Percentiles rank a stretch among this genome's conserved stretches.
Evolutionary conservation across 2,329 filamentous ascomycete genomes (phyloP).

Genomic region (Epichloe uncinata): DNA sequence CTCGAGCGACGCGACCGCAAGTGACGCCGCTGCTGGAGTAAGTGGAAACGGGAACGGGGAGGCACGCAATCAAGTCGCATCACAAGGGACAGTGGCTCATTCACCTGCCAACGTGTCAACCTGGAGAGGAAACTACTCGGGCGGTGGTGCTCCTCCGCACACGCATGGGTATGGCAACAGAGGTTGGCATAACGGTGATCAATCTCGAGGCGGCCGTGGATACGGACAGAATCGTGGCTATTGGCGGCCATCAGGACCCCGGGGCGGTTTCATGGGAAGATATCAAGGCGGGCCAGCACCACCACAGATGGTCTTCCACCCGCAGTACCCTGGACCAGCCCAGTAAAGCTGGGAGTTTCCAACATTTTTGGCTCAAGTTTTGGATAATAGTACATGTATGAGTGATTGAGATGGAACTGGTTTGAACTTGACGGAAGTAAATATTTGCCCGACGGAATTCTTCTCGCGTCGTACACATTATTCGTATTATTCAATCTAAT

Average conservation of each 20-base stretch:
- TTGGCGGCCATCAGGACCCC: constrained; percentile 2
- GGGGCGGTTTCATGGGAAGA: neutral
- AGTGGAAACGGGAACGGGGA: neutral
- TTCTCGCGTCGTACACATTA: too few species aligned
- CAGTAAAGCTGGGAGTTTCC: neutral
- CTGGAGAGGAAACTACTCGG: constrained; percentile 3
- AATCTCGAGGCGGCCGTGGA: constrained; percentile 11
- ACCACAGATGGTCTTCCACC: neutral
- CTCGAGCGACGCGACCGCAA: neutral
- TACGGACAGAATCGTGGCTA: constrained; percentile 1
- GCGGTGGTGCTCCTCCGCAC: neutral
- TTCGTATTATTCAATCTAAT: too few species aligned
- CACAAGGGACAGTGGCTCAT: neutral
- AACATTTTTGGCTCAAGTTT: neutral
- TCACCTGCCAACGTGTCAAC: neutral
- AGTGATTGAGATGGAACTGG: neutral
- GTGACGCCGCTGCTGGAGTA: neutral
- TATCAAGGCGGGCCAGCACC: neutral
- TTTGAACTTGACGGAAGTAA: neutral
- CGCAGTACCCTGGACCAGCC: neutral
- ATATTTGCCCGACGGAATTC: too few species aligned
- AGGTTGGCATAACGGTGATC: constrained; percentile 4
- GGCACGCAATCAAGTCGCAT: neutral
- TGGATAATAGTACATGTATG: neutral
- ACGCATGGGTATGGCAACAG: neutral